Base-by-base conservation (phyloP, 768 basidiomycete species). In the Phallus indusiatus region DNA sequence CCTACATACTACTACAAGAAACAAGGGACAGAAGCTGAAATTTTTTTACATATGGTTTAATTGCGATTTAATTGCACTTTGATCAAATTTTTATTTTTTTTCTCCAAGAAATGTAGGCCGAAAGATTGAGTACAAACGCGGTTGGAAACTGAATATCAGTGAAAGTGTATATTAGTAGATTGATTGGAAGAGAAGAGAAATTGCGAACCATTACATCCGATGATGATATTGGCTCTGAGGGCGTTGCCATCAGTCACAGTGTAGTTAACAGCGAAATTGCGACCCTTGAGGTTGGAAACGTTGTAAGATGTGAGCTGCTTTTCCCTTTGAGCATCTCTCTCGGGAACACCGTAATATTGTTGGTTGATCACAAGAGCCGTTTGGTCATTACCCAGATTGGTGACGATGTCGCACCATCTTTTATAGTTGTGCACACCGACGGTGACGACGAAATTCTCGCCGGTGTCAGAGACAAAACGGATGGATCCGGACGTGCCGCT, bases 401-500 rank as follows among this genome's bases (percentile, higher is more conserved):
- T 66, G 55, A 74, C 65, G 46, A 71, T 68, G 61, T 76, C 74
- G 64, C 67, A 65, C 76, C 76, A 76, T 6, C 68, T 1, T 28
- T 28, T 28, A 28, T 28, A 28, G 7, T 28, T 28, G 28, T 28
- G 28, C 28, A 28, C 28, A 28, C 77, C 76, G 21, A 76, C 42
- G 14, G 67, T 67, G 61, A 72, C 62, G 24, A 73, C 53, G 68
- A 73, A 70, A 11, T 50, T 58, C 54, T 75, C 73, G 57, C 66
- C 69, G 8, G 53, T 64, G 50, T 67, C 66, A 7, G 65, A 61
- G 33, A 42, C 33, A 64, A 76, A 68, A 56, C 72, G 73, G 17
- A 77, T 54, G 6, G 66, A 65, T 10, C 76, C 73, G 14, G 73
- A 75, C 0, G 73, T 76, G 47, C 74, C 75, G 59, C 75, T 76